A percentile compares a stretch with the other conserved stretches of the same genome.
Evolutionary conservation across 2,329 filamentous ascomycete species (phyloP).

Genomic region (Penicillium sp.): DNA sequence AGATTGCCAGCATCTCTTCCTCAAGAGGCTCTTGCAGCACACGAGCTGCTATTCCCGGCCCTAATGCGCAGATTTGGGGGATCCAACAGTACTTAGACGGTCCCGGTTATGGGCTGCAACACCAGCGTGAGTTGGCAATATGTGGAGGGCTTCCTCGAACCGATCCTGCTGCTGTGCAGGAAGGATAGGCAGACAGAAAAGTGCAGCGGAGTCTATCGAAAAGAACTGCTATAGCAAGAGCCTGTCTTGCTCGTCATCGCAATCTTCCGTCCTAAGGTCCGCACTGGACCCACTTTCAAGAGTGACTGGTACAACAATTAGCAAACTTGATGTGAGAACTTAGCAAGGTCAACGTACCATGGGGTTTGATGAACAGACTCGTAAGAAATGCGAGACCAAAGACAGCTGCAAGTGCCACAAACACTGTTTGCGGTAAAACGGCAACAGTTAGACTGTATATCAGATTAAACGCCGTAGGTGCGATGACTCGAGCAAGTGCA

Average conservation of each 20-base stretch:
- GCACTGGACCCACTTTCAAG: conserved; percentile 13
- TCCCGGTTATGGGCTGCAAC: too few relatives aligned
- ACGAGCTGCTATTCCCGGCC: too few relatives aligned
- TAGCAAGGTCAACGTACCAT: conserved; percentile 56
- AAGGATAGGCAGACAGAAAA: too few relatives aligned
- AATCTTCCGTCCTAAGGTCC: conserved; percentile 19
- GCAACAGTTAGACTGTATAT: conserved; percentile 80
- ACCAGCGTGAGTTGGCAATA: too few relatives aligned
- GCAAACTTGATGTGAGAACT: background rate
- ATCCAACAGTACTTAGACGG: too few relatives aligned
- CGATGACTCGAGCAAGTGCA: conserved; percentile 71
- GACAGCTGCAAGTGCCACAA: conserved; percentile 65
- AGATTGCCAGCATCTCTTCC: too few relatives aligned
- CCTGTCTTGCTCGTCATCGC: conserved; percentile 17
- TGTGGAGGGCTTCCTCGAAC: too few relatives aligned
- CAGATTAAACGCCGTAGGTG: conserved; percentile 78
- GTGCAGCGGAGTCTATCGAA: conserved; percentile 2
- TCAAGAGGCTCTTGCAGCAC: too few relatives aligned
- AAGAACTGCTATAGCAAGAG: conserved; percentile 4
- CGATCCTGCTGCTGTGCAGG: too few relatives aligned
- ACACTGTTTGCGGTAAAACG: conserved; percentile 74
- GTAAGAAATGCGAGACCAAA: conserved; percentile 65
- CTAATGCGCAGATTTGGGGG: too few relatives aligned
- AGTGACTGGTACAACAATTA: conserved; percentile 19
- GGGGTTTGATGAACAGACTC: conserved; percentile 67